A percentile compares a stretch with the other conserved stretches of the same genome.
phyloP scores from a whole-genome alignment of 148 eudicot genomes.

The Camellia sinensis region DNA sequence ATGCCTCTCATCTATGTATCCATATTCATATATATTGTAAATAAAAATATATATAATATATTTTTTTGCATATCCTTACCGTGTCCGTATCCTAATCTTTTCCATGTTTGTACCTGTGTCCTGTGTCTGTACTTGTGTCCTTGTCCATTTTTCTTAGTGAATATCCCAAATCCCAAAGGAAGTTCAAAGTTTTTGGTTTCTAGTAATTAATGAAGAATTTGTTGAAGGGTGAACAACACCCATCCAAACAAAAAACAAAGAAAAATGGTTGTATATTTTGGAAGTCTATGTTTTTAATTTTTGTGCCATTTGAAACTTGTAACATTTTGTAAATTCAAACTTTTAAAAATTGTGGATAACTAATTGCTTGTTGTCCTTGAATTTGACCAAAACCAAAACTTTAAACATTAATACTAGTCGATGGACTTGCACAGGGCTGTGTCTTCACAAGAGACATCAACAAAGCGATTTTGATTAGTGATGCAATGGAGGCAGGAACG shows the following conservation, averaged over 20 bases:
- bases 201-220: not conserved
- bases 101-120: too few species aligned
- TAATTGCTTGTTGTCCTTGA: not conserved
- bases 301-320: not conserved
- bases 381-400: not conserved
- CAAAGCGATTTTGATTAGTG: slow-evolving; percentile 68
- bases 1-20: too few species aligned
- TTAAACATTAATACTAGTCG: too few species aligned
- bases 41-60: too few species aligned
- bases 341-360: not conserved
- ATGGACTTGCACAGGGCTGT: slow-evolving; percentile 42
- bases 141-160: not conserved
- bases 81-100: too few species aligned
- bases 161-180: not conserved
- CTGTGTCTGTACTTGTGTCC: too few species aligned
- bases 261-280: not conserved
- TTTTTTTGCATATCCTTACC: too few species aligned
- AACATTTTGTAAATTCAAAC: not conserved
- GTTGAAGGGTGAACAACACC: not conserved
- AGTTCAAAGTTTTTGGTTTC: not conserved
- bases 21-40: too few species aligned
- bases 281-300: not conserved
- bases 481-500: slow-evolving; percentile 66
- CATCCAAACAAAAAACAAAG: not conserved
- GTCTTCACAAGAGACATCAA: slow-evolving; percentile 59